Conservation (phyloP, 805 yeast species). For the Yarrowia deformans region DNA sequence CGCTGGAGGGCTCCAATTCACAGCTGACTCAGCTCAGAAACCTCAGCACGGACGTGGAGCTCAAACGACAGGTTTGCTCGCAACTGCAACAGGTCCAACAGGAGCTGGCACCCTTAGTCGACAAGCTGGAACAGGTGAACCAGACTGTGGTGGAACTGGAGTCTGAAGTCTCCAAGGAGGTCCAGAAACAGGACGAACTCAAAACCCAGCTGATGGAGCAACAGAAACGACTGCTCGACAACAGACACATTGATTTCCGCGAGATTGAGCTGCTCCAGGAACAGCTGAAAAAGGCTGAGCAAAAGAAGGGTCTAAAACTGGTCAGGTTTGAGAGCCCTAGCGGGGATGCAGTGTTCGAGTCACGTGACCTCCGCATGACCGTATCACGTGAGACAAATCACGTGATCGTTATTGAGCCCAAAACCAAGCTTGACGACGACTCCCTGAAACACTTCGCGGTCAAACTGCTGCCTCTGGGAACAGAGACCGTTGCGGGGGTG, state of each 20-base stretch:
- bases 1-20: background rate
- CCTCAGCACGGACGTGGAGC: conserved; percentile 29
- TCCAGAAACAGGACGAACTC: conserved; percentile 1
- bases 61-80: conserved; percentile 1
- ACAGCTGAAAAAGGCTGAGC: background rate
- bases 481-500: background rate
- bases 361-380: conserved; percentile 6
- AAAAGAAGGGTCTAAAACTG: conserved; percentile 3
- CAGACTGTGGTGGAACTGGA: conserved; percentile 5
- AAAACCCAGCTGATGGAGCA: conserved; percentile 4
- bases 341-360: conserved; percentile 2
- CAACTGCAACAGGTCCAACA: background rate
- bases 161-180: background rate
- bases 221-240: conserved; percentile 10
- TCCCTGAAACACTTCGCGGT: background rate
- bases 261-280: conserved; percentile 31
- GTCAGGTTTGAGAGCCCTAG: background rate
- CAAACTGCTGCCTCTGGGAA: background rate
- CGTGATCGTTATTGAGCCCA: background rate
- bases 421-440: background rate
- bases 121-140: conserved; percentile 17
- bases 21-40: conserved; percentile 7
- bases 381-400: background rate
- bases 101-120: background rate
- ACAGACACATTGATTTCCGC: conserved; percentile 9